phyloP scores from a whole-genome alignment of 768 basidiomycete genomes.

The Coprinopsis cinerea region DNA sequence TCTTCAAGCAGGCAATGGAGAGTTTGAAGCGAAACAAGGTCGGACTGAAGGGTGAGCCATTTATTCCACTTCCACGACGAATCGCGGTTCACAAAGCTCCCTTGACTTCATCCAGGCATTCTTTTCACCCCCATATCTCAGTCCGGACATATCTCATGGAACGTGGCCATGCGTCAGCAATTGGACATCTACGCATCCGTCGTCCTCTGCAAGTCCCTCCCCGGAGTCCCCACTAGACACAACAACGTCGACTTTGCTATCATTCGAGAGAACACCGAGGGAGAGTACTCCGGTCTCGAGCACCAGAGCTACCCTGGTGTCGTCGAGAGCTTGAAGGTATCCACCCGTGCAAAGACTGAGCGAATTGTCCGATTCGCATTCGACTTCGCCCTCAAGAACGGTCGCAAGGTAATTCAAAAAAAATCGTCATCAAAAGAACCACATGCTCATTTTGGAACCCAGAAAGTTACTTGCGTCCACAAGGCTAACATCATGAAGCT shows the following conservation, averaged over 20 bases:
- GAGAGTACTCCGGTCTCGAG: slow-evolving; percentile 98
- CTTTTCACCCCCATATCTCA: slow-evolving; percentile 97
- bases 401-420: slow-evolving; percentile 76
- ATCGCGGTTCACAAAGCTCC: background rate
- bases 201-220: slow-evolving; percentile 96
- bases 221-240: slow-evolving; percentile 94
- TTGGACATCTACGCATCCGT: slow-evolving; percentile 99
- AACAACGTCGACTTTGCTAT: slow-evolving; percentile 97
- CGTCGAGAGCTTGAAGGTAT: slow-evolving; percentile 96
- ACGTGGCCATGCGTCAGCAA: slow-evolving; percentile 99
- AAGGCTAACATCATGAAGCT: slow-evolving; percentile 99
- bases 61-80: background rate
- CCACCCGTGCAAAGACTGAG: slow-evolving; percentile 91
- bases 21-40: slow-evolving; percentile 96
- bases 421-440: background rate
- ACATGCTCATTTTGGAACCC: slow-evolving; percentile 10
- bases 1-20: slow-evolving; percentile 98
- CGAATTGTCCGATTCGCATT: slow-evolving; percentile 97
- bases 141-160: slow-evolving; percentile 98
- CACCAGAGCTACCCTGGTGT: slow-evolving; percentile 98
- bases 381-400: slow-evolving; percentile 98
- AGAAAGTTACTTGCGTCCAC: slow-evolving; percentile 99
- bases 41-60: slow-evolving; percentile 80
- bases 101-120: slow-evolving; percentile 57
- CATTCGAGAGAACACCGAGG: slow-evolving; percentile 99